These are phyloP conservation scores for Zymoseptoria tritici DNA, from an alignment of 2,329 filamentous ascomycete genomes.

Conservation along the genomic window DNA sequence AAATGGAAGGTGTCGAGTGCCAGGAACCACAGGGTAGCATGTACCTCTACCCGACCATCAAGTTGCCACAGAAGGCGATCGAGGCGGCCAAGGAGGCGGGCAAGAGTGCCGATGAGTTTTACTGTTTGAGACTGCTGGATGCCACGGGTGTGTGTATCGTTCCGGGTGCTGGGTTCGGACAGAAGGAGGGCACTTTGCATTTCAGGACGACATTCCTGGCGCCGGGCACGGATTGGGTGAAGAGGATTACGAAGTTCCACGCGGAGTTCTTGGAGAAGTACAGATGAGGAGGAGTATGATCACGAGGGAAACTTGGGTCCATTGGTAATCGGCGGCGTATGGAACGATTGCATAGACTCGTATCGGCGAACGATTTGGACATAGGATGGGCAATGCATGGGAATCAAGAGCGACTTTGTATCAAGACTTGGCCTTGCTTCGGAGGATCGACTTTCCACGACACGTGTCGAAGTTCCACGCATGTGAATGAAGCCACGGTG, in stretches of 20 bases:
- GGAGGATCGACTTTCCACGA: not conserved
- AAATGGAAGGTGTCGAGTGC: slow-evolving; percentile 95
- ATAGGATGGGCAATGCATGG: no score
- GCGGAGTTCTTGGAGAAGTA: slow-evolving; percentile 82
- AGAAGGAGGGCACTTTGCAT: slow-evolving; percentile 83
- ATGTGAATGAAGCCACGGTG: not conserved
- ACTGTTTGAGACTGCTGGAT: slow-evolving; percentile 83
- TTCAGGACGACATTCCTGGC: slow-evolving; percentile 96
- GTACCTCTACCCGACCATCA: slow-evolving; percentile 98
- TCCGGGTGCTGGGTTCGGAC: slow-evolving; percentile 85
- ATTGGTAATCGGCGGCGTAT: not conserved
- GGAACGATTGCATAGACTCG: not conserved
- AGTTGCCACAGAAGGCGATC: slow-evolving; percentile 65
- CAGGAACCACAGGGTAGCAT: slow-evolving; percentile 86
- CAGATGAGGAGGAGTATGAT: slow-evolving; percentile 25
- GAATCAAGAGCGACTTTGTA: no score
- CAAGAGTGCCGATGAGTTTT: slow-evolving; percentile 81
- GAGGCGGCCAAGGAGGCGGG: slow-evolving; percentile 67
- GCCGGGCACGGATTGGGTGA: slow-evolving; percentile 91
- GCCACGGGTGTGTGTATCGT: slow-evolving; percentile 93
- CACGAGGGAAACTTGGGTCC: not conserved
- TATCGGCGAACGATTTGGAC: not conserved
- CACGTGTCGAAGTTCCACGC: not conserved
- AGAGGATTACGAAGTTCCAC: slow-evolving; percentile 83
- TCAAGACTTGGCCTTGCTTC: no score